Percentiles rank a stretch among this genome's conserved stretches.
Evolutionary conservation across 148 eudicot genomes (phyloP).

Genomic region (Rhododendron ferrugineum): DNA sequence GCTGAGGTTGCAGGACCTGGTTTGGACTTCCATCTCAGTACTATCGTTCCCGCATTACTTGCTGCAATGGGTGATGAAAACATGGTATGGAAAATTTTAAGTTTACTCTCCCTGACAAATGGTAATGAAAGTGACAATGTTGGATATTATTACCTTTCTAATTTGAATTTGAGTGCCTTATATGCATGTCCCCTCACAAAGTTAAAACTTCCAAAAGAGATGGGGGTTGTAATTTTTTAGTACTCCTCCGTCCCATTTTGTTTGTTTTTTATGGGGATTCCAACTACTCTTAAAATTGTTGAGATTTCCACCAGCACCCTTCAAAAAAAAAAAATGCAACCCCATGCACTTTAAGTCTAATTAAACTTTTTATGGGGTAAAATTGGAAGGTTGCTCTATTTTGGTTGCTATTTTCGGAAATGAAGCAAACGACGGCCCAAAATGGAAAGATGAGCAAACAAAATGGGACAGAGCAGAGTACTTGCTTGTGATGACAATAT

Average conservation of each 20-base stretch:
- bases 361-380: neutral
- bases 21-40: conserved; percentile 72
- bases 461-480: neutral
- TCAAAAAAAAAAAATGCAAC: neutral
- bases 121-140: neutral
- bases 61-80: conserved; percentile 75
- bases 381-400: neutral
- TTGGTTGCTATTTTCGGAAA: neutral
- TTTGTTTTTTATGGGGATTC: neutral
- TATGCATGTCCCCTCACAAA: neutral
- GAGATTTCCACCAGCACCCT: neutral
- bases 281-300: neutral
- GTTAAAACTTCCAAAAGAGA: neutral
- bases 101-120: neutral
- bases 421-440: neutral
- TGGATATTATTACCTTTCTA: neutral
- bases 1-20: conserved; percentile 99
- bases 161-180: neutral
- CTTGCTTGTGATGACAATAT: neutral
- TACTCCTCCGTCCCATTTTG: neutral
- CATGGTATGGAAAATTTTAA: conserved; percentile 40
- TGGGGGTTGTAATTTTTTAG: neutral
- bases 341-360: neutral
- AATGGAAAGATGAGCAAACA: neutral
- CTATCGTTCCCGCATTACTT: conserved; percentile 80